phyloP scores from a whole-genome alignment of 2,329 filamentous ascomycete species.

The Dactylellina sp. region DNA sequence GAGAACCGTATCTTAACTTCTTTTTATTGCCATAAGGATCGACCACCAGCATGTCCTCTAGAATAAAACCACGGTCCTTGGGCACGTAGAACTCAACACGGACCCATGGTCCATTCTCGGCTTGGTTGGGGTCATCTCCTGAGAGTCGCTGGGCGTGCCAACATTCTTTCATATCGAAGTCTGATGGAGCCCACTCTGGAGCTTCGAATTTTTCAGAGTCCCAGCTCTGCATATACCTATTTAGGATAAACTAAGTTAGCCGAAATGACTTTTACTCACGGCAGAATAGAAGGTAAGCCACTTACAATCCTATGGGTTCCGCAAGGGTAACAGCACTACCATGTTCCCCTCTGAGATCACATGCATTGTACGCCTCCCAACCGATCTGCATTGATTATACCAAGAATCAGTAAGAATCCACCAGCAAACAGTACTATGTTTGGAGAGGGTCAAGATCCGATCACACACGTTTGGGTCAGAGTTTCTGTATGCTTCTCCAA shows the following conservation, averaged over 20 bases:
- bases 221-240: constrained; percentile 9
- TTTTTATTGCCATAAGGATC: not conserved
- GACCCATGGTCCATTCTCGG: no score
- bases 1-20: not conserved
- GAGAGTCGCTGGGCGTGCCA: not conserved
- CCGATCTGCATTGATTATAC: no score
- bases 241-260: not conserved
- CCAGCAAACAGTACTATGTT: not conserved
- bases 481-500: constrained; percentile 14
- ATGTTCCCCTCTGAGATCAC: not conserved
- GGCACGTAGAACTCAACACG: constrained; percentile 7
- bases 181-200: not conserved
- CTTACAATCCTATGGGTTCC: constrained; percentile 28
- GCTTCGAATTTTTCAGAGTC: not conserved
- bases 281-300: not conserved
- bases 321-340: constrained; percentile 5
- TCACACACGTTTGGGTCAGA: constrained; percentile 32
- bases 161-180: constrained; percentile 5
- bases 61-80: not conserved
- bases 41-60: constrained; percentile 1
- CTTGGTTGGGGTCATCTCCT: no score
- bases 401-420: not conserved
- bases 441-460: not conserved
- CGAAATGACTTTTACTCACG: not conserved
- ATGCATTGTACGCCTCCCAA: not conserved